Base-by-base conservation (phyloP, 176 grass and related monocot species). In the Aegilops bicornis region DNA sequence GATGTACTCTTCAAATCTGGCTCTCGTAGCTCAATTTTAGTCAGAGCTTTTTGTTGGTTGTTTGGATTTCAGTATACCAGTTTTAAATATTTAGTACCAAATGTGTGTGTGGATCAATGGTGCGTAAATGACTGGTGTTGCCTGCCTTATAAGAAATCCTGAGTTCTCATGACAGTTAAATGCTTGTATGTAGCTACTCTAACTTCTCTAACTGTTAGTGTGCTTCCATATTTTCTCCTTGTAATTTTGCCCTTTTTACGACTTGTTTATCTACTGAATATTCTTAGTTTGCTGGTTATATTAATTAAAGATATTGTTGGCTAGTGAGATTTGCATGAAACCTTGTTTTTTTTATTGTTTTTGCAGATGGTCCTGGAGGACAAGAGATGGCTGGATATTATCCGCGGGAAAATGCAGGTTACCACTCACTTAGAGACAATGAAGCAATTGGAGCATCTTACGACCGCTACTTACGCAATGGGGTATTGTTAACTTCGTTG, bases 391-490 rank as follows among this genome's bases (percentile, higher is more conserved):
- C 88, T 59, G 92, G 92, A 17, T 99, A 99, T 88, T 99, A 93
- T 74, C 90, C 88, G 68, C 97, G 89, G 73, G 94, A 99, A 37
- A 82, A 88, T 65, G 6, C 88, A 54, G 89, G 87, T 22, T 94
- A 93, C 69, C 92, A 90, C 87, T 65, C 86, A 30, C 84, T 99
- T 66, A 97, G 97, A 83, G 97, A 99, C 29, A 97, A 93, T 14
- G 97, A 99, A 72, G 78, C 97, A 59, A 91, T 99, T 65, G 94
- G 92, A 63, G 94, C 94, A 72, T 99, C 97, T 27, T 99, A 99
- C 87, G 97, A 99, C 47, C 94, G 90, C 65, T 99, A 97, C 89
- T 79, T 99, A 37, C 97, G 94, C 37, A 99, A 93, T 90, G 97
- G 97, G 97, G 97, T 99, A 42, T 4, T 84, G 20, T 50, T 19